phyloP scores from a whole-genome alignment of 2,329 filamentous ascomycete species.

The Penicillium sp. region DNA sequence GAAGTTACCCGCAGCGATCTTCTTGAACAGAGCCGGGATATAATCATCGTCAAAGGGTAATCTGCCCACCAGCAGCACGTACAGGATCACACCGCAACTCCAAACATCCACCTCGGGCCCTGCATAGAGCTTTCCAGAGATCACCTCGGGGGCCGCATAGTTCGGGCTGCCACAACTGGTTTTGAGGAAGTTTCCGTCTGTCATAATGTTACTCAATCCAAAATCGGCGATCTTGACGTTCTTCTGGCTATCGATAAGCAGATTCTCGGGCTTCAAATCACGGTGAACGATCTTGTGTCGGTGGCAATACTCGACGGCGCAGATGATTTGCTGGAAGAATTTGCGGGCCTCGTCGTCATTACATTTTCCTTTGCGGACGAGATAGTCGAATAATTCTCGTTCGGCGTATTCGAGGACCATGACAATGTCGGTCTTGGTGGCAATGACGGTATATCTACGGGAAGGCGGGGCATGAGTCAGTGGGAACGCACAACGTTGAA shows the following conservation, averaged over 20 bases:
- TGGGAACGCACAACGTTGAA: background rate
- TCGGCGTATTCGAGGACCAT: conserved; percentile 99
- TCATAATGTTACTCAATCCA: conserved; percentile 99
- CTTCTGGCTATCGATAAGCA: conserved; percentile 88
- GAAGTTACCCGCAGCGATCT: conserved; percentile 93
- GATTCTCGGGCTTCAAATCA: conserved; percentile 94
- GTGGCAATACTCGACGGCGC: conserved; percentile 98
- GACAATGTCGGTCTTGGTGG: conserved; percentile 89
- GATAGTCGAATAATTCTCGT: conserved; percentile 95
- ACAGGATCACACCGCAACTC: conserved; percentile 64
- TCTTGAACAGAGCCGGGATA: conserved; percentile 94
- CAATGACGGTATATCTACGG: conserved; percentile 87
- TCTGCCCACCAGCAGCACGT: conserved; percentile 62
- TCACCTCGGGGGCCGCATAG: conserved; percentile 96
- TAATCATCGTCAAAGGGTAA: conserved; percentile 98
- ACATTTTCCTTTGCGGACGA: conserved; percentile 90
- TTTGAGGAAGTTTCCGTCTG: conserved; percentile 97
- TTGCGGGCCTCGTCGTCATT: conserved; percentile 88
- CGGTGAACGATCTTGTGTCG: conserved; percentile 98
- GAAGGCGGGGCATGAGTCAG: background rate
- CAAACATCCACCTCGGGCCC: conserved; percentile 96
- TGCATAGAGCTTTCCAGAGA: conserved; percentile 94
- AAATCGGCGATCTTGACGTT: conserved; percentile 99
- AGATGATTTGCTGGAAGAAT: conserved; percentile 99
- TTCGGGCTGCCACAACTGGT: conserved; percentile 98